Base-by-base conservation (phyloP, 2,329 filamentous ascomycete species). In the Penicillium glabrum region DNA sequence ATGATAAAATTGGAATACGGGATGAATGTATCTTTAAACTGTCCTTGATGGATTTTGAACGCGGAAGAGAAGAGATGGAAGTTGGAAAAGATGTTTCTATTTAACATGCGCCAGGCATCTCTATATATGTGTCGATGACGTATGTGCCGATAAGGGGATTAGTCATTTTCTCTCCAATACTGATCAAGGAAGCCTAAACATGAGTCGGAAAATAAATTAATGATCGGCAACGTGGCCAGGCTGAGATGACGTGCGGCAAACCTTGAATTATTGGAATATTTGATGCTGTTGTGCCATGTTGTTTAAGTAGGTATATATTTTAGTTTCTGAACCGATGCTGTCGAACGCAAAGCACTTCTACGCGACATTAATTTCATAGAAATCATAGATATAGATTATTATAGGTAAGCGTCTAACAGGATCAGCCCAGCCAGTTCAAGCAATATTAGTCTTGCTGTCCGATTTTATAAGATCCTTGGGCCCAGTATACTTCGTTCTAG, bases 401-500 rank as follows among this genome's bases (percentile, higher is more conserved):
- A 39, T 33, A n/a, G n/a, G n/a, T n/a, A 33, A 39, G 2, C 23
- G 13, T 41, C 19, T 41, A 46, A 29, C n/a, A n/a, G 29, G 16
- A 26, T 8, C 5, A 46, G 7, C 7, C 16, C 8, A 39, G 19
- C 3, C 3, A 9, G 1, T 6, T 31, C 21, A 46, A 13, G 45
- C 24, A 29, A 19, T 2, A 29, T 39, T 50, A n/a, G 6, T 39
- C 33, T 39, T 37, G 5, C 4, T 11, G n/a, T 50, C 47, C 3
- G 49, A 44, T 11, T 56, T 33, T 16, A 58, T 27, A 39, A 60
- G 39, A 48, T 56, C 49, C 46, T 53, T 56, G 4, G 58, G 58
- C 16, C 58, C 58, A 31, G 50, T 29, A 49, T 56, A 60, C 41
- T 44, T 56, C 29, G 53, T 54, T 46, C 55, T 53, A 5, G 58